Conservation (phyloP, 192 early-diverging fungal genomes). For the Backusella macrospora region DNA sequence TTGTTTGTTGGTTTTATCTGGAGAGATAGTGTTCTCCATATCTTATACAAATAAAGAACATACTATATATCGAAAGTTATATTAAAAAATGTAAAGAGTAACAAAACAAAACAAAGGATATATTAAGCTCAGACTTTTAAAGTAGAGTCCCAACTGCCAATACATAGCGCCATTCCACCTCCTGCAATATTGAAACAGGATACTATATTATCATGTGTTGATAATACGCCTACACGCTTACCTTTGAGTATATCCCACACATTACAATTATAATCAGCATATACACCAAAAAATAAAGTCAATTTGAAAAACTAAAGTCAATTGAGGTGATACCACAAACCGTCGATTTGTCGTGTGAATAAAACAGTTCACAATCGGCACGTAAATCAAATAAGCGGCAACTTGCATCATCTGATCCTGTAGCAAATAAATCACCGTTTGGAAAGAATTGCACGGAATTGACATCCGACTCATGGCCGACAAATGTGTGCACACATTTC, state of each 20-base stretch:
- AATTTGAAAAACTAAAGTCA: slow-evolving; percentile 93
- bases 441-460: slow-evolving; percentile 98
- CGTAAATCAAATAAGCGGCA: slow-evolving; percentile 97
- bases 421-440: slow-evolving; percentile 96
- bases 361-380: slow-evolving; percentile 93
- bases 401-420: slow-evolving; percentile 98
- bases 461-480: slow-evolving; percentile 97
- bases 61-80: not conserved
- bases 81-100: not conserved
- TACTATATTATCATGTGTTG: slow-evolving; percentile 95
- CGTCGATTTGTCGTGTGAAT: slow-evolving; percentile 93
- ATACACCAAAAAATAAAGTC: slow-evolving; percentile 92
- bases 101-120: not conserved
- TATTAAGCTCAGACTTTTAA: slow-evolving; percentile 78
- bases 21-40: not conserved
- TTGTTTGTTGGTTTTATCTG: not conserved
- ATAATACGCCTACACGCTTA: slow-evolving; percentile 88
- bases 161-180: slow-evolving; percentile 98
- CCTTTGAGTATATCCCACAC: slow-evolving; percentile 99
- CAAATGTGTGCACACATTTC: slow-evolving; percentile 97
- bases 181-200: slow-evolving; percentile 93
- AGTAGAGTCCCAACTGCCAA: slow-evolving; percentile 95
- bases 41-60: not conserved
- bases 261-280: slow-evolving; percentile 99
- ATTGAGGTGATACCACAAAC: slow-evolving; percentile 98